Conservation (phyloP, 371 early-diverging fungal species). For the Cladochytrium tenue region DNA sequence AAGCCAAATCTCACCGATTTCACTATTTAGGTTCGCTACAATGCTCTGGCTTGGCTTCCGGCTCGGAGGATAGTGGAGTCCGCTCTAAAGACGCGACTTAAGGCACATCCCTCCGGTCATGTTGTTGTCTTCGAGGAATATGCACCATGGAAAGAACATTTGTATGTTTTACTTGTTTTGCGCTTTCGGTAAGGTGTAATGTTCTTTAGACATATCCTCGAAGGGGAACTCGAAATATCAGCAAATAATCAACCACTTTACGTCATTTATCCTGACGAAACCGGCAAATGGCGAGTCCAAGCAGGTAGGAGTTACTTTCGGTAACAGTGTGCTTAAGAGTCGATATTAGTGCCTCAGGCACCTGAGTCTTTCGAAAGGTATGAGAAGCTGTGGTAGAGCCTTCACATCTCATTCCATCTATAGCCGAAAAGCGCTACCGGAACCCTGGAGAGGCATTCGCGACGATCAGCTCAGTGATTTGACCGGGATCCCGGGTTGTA, state of each 20-base stretch:
- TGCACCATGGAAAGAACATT: slow-evolving; percentile 81
- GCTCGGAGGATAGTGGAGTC: slow-evolving; percentile 79
- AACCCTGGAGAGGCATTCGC: slow-evolving; percentile 90
- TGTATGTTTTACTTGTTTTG: neutral
- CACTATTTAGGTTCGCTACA: slow-evolving; percentile 53
- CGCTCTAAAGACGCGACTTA: slow-evolving; percentile 36
- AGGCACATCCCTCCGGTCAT: slow-evolving; percentile 72
- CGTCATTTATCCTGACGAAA: slow-evolving; percentile 82
- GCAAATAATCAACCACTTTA: slow-evolving; percentile 57
- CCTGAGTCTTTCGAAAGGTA: slow-evolving; percentile 76
- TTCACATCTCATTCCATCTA: too few species aligned
- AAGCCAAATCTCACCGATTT: neutral
- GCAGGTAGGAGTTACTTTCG: slow-evolving; percentile 22
- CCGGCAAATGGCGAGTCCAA: slow-evolving; percentile 48
- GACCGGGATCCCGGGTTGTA: slow-evolving; percentile 75
- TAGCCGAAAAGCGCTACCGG: slow-evolving; percentile 85
- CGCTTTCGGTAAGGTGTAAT: slow-evolving; percentile 6
- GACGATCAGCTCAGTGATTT: slow-evolving; percentile 82
- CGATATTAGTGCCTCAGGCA: slow-evolving; percentile 54
- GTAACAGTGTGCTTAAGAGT: too few species aligned
- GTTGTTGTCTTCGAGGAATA: slow-evolving; percentile 79
- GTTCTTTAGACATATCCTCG: slow-evolving; percentile 18
- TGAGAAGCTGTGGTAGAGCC: too few species aligned
- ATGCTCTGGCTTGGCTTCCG: slow-evolving; percentile 81
- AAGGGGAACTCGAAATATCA: slow-evolving; percentile 29